Evolutionary conservation across 2,329 filamentous ascomycete species (phyloP).

Genomic region (Alternaria metachromatica): DNA sequence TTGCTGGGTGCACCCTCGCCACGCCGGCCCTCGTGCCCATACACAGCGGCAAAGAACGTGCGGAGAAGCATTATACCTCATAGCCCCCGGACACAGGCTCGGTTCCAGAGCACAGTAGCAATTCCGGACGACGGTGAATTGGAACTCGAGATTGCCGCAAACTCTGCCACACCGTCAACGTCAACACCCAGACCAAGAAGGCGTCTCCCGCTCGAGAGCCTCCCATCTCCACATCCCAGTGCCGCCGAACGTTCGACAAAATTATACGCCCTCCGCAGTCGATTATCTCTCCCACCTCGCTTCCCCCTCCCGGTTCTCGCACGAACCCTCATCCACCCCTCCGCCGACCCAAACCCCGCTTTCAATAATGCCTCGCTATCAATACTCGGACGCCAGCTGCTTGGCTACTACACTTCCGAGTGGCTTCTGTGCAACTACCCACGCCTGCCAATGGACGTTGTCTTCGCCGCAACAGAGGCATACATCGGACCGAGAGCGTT

Average conservation of each 20-base stretch:
- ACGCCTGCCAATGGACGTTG: conserved; percentile 84
- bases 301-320: conserved; percentile 87
- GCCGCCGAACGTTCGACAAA: conserved; percentile 79
- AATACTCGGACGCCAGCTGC: conserved; percentile 79
- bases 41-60: conserved; percentile 26
- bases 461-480: conserved; percentile 84
- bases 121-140: conserved; percentile 12
- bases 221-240: conserved; percentile 75
- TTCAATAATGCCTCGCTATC: conserved; percentile 92
- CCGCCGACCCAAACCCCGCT: conserved; percentile 76
- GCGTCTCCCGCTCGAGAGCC: conserved; percentile 43
- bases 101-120: conserved; percentile 29
- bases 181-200: conserved; percentile 12
- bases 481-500: conserved; percentile 81
- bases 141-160: conserved; percentile 21
- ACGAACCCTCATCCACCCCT: conserved; percentile 81
- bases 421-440: conserved; percentile 88
- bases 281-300: conserved; percentile 80
- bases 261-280: conserved; percentile 89
- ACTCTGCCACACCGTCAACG: conserved; percentile 3
- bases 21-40: conserved; percentile 53
- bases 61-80: conserved; percentile 35
- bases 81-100: conserved; percentile 40
- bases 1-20: conserved; percentile 57
- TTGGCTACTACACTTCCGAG: conserved; percentile 89